Evolutionary conservation across 345 rosid species (phyloP), one percentile per base, ranked within the genome.

Genomic region (Populus deltoides): DNA sequence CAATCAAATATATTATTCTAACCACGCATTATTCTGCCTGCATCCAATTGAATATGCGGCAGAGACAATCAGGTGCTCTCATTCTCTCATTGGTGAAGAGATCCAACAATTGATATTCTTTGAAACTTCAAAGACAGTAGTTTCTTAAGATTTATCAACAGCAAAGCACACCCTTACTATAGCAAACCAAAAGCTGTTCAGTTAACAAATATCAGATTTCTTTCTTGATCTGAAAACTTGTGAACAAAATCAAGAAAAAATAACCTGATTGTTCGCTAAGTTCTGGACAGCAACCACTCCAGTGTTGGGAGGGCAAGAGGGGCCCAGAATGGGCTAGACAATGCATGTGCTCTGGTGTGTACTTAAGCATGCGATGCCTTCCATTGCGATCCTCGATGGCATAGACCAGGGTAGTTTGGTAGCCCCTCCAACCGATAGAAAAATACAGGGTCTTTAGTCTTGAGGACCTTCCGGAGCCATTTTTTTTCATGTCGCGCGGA

Each of bases 311-410:
- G 99, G 38, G 94, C 98, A 75, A 94, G 94, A 73, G 98, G 99
- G 72, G 97, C 99, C 97, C 97, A 96, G 79, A 94, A 94, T 88
- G 86, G 83, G 95, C 97, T 81, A 94, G 95, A 79, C 98, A 96
- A 69, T 92, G 97, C 97, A 90, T 90, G 84, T 94, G 99, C 72
- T 90, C 98, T 15, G 95, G 98, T 77, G 97, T 92, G 88, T 91
- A 96, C 88, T 93, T 93, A 27, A 96, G 90, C 98, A 93, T 96
- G 78, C 97, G 92, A 85, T 90, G 90, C 85, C 97, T 88, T 84
- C 93, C 99, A 86, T 89, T 92, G 36, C 63, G 83, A 77, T 92
- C 99, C 87, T 93, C 98, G 77, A 89, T 88, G 51, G 97, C 94
- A 81, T 89, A 92, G 78, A 93, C 87, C 75, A 98, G 98, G 65